Percentiles rank a stretch among this genome's conserved stretches.
Conservation (phyloP, 129 eudicot genomes). For the Centrapalus pauciflorus region DNA sequence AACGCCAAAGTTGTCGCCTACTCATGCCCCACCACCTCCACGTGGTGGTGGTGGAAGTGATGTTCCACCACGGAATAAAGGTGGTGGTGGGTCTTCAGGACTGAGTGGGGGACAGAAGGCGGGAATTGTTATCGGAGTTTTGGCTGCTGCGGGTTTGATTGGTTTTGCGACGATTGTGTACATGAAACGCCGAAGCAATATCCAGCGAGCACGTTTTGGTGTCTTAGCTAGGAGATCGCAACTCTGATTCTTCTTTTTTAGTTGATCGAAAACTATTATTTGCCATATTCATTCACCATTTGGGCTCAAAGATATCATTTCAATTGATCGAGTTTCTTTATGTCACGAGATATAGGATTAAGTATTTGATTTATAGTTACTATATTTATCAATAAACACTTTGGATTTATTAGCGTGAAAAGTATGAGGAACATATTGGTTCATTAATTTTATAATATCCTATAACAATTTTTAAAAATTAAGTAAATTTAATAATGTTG, state of each 20-base stretch:
- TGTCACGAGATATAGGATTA: no score
- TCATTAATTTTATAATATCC: no score
- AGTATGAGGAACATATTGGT: no score
- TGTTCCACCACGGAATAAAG: not conserved
- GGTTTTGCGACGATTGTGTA: conserved; percentile 39
- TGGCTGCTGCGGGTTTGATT: conserved; percentile 35
- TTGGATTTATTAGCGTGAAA: no score
- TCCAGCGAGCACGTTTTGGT: conserved; percentile 29
- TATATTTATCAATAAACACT: no score
- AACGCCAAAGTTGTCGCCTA: not conserved
- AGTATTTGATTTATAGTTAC: no score
- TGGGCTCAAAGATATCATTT: not conserved
- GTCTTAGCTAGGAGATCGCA: conserved; percentile 21
- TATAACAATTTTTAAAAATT: no score
- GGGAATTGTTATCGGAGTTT: conserved; percentile 45
- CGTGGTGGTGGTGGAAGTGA: conserved; percentile 9
- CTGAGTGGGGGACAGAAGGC: conserved; percentile 48
- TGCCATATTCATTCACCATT: not conserved
- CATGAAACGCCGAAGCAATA: conserved; percentile 43
- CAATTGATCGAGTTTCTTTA: no score
- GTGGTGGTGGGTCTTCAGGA: conserved; percentile 25
- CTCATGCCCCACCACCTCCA: conserved; percentile 1
- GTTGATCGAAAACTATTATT: not conserved
- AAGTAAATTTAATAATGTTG: no score
- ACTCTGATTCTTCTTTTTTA: conserved; percentile 8